Base-by-base conservation (phyloP, 108 stramenopile species). In the Mediolabrus comicus region DNA sequence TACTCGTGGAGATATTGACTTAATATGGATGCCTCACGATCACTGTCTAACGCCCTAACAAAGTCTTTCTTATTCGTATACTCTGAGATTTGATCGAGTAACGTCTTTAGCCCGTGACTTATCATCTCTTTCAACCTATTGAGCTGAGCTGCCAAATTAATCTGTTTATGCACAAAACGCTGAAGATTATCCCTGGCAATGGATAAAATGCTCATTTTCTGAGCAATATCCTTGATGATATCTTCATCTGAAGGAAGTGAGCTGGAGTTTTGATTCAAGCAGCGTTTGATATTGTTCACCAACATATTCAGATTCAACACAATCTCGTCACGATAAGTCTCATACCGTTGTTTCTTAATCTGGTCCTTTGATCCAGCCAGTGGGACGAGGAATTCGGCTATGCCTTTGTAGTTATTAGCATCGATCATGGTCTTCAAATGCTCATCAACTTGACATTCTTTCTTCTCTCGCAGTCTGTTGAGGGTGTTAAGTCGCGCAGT, bases 371-470 rank as follows among this genome's bases (percentile, higher is more conserved):
- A 75, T 10, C 65, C 19, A 16, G 77, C 62, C 27, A 79, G 46
- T 5, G 86, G 86, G 22, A 58, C 7, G 7, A 86, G 34, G 33
- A 86, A 73, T 32, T 60, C 69, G 8, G 66, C 49, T 53, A 86
- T 69, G n/a, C 77, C 69, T 56, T 65, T 53, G 59, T 72, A 86
- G 31, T 86, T 80, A 16, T 79, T 34, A 5, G 53, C 71, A 13
- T 28, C 12, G 43, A 84, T 86, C 77, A 82, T 67, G 5, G 32
- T 53, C 10, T 55, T 59, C 13, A 86, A 16, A 10, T 56, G 35
- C n/a, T 72, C 75, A 60, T 81, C 79, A 7, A 83, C 82, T 53
- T 65, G 58, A 12, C 16, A 46, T 52, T 83, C 82, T 68, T 83
- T 83, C 34, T 80, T 46, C 10, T 73, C 80, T 14, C 82, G 80